Percentiles rank a stretch among this genome's conserved stretches.
phyloP scores from a whole-genome alignment of 768 basidiomycete genomes.

The Leccinellum albellum region DNA sequence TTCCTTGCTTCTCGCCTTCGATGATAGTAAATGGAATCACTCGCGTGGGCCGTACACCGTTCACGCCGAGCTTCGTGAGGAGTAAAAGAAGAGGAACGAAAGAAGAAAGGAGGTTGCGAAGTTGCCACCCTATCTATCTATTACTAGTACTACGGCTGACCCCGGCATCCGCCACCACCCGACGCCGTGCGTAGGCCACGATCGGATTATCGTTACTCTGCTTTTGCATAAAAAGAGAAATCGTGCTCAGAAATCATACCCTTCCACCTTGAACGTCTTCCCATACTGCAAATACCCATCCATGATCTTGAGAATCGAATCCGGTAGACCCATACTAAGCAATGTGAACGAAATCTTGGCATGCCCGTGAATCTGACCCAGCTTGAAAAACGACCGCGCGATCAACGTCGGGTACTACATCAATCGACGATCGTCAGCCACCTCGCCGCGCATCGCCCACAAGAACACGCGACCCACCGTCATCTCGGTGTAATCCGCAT shows the following conservation, averaged over 20 bases:
- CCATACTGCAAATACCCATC: constrained; percentile 88
- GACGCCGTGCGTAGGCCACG: too few relatives aligned
- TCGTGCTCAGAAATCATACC: constrained; percentile 60
- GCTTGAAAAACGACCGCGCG: constrained; percentile 86
- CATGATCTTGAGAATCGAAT: constrained; percentile 89
- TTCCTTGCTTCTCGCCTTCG: background rate
- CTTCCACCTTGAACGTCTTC: constrained; percentile 82
- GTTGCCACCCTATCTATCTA: constrained; percentile 5
- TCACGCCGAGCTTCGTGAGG: background rate
- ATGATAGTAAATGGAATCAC: background rate
- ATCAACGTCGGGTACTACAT: constrained; percentile 80
- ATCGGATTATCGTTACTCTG: background rate
- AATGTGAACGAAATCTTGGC: constrained; percentile 92
- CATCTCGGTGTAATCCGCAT: constrained; percentile 86
- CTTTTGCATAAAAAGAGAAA: too few relatives aligned
- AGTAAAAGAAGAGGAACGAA: background rate
- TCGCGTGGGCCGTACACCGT: too few relatives aligned
- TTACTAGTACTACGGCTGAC: background rate
- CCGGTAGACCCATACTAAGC: constrained; percentile 90
- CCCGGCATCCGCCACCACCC: constrained; percentile 14
- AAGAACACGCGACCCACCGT: constrained; percentile 49
- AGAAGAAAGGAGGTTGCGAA: background rate
- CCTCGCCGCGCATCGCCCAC: background rate
- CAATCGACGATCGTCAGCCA: background rate
- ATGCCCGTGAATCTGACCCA: constrained; percentile 89